These are phyloP conservation scores for Parasarocladium wereldwijsianum DNA, from an alignment of 2,329 filamentous ascomycete species.

Conservation along the genomic window DNA sequence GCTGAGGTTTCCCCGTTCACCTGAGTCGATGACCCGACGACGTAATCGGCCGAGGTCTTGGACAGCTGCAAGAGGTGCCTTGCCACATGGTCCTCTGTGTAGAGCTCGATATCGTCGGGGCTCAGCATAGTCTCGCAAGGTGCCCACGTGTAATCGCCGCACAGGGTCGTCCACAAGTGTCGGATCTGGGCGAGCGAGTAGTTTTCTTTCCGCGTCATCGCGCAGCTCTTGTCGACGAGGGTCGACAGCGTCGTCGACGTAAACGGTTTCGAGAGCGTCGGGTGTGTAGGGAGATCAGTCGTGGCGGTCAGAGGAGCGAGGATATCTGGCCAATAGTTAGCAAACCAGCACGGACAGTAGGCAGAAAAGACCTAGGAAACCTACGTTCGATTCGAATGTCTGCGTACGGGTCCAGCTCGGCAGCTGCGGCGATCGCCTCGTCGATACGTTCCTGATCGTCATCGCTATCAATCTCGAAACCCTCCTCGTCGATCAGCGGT, in stretches of 20 bases:
- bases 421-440: conserved; percentile 45
- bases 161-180: conserved; percentile 55
- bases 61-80: conserved; percentile 19
- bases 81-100: conserved; percentile 29
- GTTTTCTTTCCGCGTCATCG: conserved; percentile 63
- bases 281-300: conserved; percentile 60
- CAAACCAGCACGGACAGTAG: conserved; percentile 3
- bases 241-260: conserved; percentile 58
- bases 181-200: conserved; percentile 59
- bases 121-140: conserved; percentile 44
- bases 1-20: conserved; percentile 5
- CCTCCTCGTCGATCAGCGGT: conserved; percentile 59
- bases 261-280: conserved; percentile 61
- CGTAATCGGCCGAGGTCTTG: conserved; percentile 6
- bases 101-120: conserved; percentile 39
- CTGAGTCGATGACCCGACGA: background rate
- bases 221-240: conserved; percentile 52
- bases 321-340: conserved; percentile 38
- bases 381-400: conserved; percentile 56
- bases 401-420: conserved; percentile 60
- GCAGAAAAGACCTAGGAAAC: conserved; percentile 20
- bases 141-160: conserved; percentile 59
- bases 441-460: conserved; percentile 52
- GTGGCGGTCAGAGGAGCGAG: conserved; percentile 62
- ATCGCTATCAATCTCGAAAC: conserved; percentile 60